Conservation (phyloP, 129 eudicot species). For the Flaveria trinervia region DNA sequence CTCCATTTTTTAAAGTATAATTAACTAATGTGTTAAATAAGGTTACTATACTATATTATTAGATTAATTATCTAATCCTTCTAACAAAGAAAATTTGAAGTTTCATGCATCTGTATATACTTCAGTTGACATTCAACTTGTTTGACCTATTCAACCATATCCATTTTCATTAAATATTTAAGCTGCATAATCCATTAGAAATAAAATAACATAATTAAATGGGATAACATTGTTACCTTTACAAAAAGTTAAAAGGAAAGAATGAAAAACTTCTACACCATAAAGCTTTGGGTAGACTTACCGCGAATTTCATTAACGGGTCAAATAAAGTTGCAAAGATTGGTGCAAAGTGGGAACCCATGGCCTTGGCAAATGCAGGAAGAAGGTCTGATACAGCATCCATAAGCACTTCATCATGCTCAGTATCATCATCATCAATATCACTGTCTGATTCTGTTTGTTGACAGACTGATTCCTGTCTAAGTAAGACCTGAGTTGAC, state of each 20-base stretch:
- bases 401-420: slow-evolving; percentile 97
- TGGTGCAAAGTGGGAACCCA: slow-evolving; percentile 95
- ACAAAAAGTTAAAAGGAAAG: background rate
- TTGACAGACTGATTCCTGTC: slow-evolving; percentile 79
- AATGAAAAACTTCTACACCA: slow-evolving; percentile 17
- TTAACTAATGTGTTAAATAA: background rate
- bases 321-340: slow-evolving; percentile 67
- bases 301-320: slow-evolving; percentile 95
- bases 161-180: background rate
- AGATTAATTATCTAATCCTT: background rate
- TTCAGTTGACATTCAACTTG: background rate
- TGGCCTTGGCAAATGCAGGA: slow-evolving; percentile 94
- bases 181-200: background rate
- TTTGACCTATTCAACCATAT: slow-evolving; percentile 7
- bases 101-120: background rate
- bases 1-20: background rate
- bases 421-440: slow-evolving; percentile 75
- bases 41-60: background rate
- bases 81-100: background rate
- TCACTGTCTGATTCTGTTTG: slow-evolving; percentile 91
- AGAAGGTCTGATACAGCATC: slow-evolving; percentile 99
- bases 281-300: slow-evolving; percentile 36
- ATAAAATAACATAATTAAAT: background rate
- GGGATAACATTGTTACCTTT: slow-evolving; percentile 9
- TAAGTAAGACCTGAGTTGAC: slow-evolving; percentile 69